Base-by-base conservation (phyloP, 768 basidiomycete species). In the Leccinellum luteum region DNA sequence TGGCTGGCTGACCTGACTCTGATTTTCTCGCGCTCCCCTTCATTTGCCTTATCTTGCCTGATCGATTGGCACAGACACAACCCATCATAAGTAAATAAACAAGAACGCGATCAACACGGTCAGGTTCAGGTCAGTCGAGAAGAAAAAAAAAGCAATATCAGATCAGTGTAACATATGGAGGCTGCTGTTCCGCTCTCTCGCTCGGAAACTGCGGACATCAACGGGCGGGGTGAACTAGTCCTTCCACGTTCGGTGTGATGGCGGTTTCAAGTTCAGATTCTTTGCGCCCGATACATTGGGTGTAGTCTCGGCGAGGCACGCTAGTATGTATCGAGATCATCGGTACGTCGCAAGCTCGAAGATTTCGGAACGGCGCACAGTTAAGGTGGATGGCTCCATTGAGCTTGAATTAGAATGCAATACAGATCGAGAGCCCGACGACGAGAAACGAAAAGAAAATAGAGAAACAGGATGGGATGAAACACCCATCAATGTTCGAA, bases 401-500 rank as follows among this genome's bases (percentile, higher is more conserved):
- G 41, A 43, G n/a, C n/a, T 43, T 12, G 41, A 43, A 43, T 43
- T 43, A 4, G 41, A 43, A 43, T 43, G 12, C n/a, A 43, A 43
- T 13, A 10, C 19, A 19, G 41, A 43, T 43, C 41, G 10, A 43
- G 19, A 43, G 41, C 41, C 41, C 12, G 41, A 12, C 10, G 41
- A 10, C 38, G 38, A 41, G 38, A 41, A 41, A 38, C 35, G 17
- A 38, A n/a, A 38, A 38, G 17, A 38, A 17, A 8, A 38, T 3
- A 41, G 19, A 41, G 41, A 19, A 41, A 43, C 19, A 19, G 41
- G 4, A 43, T 43, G 12, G n/a, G 41, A 43, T 43, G 41, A 43
- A 43, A 43, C 41, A 43, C 19, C 15, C 35, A 19, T 43, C 41
- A 43, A 14, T 6, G 6, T 9, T 45, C 17, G 59, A 63, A 67